These are phyloP conservation scores for Ogataea hybrid DNA, from an alignment of 1,139 yeast species.

Conservation along the genomic window DNA sequence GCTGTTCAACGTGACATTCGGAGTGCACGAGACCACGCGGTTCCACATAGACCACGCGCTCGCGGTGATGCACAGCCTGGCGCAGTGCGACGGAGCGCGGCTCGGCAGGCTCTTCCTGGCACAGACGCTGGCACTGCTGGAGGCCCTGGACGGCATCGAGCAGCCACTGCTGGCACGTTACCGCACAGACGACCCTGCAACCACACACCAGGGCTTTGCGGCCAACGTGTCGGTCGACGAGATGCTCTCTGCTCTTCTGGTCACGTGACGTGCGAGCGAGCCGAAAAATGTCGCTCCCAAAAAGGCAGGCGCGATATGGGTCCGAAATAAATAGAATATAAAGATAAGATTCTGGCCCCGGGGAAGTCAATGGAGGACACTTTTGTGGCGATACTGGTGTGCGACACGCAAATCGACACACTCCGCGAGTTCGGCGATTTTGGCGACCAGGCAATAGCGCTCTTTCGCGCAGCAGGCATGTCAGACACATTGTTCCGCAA, in stretches of 20 bases:
- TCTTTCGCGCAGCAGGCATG: conserved; percentile 29
- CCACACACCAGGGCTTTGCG: neutral
- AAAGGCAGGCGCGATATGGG: conserved; percentile 4
- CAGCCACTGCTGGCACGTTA: neutral
- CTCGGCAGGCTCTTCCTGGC: neutral
- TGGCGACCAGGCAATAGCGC: conserved; percentile 44
- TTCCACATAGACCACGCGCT: conserved; percentile 70
- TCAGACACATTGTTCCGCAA: conserved; percentile 32
- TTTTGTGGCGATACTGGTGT: conserved; percentile 42
- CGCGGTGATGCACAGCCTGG: conserved; percentile 61
- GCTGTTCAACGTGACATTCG: conserved; percentile 72
- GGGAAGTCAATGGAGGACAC: conserved; percentile 6
- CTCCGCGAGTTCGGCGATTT: conserved; percentile 43
- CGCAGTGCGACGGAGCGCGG: conserved; percentile 20
- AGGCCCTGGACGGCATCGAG: conserved; percentile 2
- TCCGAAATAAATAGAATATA: conserved; percentile 1
- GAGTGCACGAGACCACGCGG: conserved; percentile 69
- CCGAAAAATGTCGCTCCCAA: neutral
- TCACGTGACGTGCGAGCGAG: neutral
- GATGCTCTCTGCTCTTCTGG: conserved; percentile 8
- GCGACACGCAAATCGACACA: conserved; percentile 41
- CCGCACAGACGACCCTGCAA: neutral
- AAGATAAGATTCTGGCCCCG: neutral
- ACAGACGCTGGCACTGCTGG: conserved; percentile 3
- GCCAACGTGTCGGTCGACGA: conserved; percentile 12